phyloP scores from a whole-genome alignment of 352 stramenopile genomes.

The Pythium aphanidermatum region DNA sequence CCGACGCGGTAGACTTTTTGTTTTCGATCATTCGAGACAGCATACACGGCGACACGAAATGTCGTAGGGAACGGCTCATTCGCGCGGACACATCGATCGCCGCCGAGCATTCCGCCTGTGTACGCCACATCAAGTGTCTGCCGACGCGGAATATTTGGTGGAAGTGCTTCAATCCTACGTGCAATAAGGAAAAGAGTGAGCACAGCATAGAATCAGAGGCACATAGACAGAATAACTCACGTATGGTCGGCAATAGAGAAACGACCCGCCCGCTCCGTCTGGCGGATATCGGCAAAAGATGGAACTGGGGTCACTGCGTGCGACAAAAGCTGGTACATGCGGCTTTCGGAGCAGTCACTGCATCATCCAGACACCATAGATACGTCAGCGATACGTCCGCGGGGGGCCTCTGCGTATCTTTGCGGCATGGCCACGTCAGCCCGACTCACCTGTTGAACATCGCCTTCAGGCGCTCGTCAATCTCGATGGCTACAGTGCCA shows the following conservation, averaged over 20 bases:
- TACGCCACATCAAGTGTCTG: constrained; percentile 47
- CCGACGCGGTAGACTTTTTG: constrained; percentile 35
- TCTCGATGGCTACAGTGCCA: constrained; percentile 2
- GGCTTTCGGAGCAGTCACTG: constrained; percentile 46
- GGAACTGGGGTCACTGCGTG: constrained; percentile 60
- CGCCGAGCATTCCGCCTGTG: constrained; percentile 36
- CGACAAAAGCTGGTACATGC: constrained; percentile 66
- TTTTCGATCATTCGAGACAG: background rate
- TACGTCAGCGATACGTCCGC: too few species aligned
- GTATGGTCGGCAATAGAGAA: constrained; percentile 40
- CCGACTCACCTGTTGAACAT: constrained; percentile 41
- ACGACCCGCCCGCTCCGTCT: constrained; percentile 33
- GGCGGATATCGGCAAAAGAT: constrained; percentile 46
- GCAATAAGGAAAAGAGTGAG: background rate
- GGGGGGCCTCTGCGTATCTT: constrained; percentile 9
- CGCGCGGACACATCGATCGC: constrained; percentile 57
- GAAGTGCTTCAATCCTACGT: constrained; percentile 16
- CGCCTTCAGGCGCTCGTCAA: constrained; percentile 29
- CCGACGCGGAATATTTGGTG: constrained; percentile 8
- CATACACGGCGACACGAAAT: constrained; percentile 56
- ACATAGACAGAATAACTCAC: constrained; percentile 18
- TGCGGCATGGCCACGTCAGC: background rate
- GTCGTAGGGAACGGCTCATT: constrained; percentile 61
- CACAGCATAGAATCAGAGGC: too few species aligned
- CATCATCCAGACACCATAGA: background rate